phyloP scores from a whole-genome alignment of 495 filamentous ascomycete species.

The Cercophora scortea region DNA sequence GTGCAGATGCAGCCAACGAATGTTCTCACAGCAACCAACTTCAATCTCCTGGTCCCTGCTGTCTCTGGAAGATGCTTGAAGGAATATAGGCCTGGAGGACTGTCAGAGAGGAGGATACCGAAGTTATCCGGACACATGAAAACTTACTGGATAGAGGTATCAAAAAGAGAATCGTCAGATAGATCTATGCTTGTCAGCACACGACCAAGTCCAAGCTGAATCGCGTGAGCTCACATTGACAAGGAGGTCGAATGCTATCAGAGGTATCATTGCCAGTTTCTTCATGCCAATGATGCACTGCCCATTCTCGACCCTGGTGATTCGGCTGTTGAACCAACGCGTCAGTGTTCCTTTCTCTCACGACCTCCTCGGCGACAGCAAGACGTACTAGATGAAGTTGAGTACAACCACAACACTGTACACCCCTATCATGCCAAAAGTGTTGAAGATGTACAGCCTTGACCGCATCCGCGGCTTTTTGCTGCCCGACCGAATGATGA shows the following conservation, averaged over 20 bases:
- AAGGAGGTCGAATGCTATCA: constrained; percentile 41
- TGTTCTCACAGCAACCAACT: constrained; percentile 34
- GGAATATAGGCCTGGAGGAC: constrained; percentile 29
- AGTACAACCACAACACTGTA: constrained; percentile 38
- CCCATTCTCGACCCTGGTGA: constrained; percentile 36
- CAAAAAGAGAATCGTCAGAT: constrained; percentile 44
- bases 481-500: constrained; percentile 36
- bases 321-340: constrained; percentile 24
- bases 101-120: not conserved
- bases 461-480: constrained; percentile 36
- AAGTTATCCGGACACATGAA: not conserved
- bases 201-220: not conserved
- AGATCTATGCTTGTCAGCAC: constrained; percentile 28
- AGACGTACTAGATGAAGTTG: constrained; percentile 43
- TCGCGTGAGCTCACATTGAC: constrained; percentile 33
- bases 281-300: constrained; percentile 47
- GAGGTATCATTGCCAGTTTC: constrained; percentile 38
- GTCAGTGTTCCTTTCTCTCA: not conserved
- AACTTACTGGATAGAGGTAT: constrained; percentile 37
- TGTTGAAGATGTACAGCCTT: constrained; percentile 44
- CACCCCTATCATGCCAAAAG: constrained; percentile 42
- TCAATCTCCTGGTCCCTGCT: constrained; percentile 26
- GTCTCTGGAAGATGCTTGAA: constrained; percentile 27
- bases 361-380: no score
- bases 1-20: constrained; percentile 44